Evolutionary conservation across 306 rosid genomes (phyloP).

Genomic region (Gleditsia sinensis): DNA sequence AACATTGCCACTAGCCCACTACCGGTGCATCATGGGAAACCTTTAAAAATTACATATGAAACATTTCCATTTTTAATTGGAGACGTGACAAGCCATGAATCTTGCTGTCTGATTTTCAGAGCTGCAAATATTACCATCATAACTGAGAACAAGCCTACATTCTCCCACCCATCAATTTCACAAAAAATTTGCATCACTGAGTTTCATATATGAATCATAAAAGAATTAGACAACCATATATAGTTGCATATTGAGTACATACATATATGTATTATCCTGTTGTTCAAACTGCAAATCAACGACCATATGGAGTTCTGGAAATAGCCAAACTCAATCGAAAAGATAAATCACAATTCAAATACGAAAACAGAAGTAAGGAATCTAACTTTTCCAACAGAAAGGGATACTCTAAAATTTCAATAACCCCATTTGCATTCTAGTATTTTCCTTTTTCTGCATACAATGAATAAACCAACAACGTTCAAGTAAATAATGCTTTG

Average conservation of each 20-base stretch:
- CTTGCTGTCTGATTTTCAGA: neutral
- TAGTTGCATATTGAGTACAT: neutral
- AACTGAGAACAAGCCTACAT: neutral
- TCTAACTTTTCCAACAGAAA: neutral
- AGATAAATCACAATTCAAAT: neutral
- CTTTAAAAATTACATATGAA: neutral
- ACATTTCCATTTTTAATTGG: neutral
- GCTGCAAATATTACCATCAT: slow-evolving; percentile 1
- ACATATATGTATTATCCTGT: neutral
- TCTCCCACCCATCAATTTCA: neutral
- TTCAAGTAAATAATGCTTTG: neutral
- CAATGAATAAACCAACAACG: slow-evolving; percentile 10
- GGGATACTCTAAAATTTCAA: neutral
- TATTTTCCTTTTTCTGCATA: neutral
- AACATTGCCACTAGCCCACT: too few relatives aligned
- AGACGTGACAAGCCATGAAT: neutral
- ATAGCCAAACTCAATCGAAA: neutral
- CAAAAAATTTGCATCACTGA: neutral
- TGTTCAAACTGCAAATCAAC: neutral
- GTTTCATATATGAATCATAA: neutral
- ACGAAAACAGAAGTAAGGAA: neutral
- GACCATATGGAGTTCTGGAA: neutral
- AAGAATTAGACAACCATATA: neutral
- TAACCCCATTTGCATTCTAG: slow-evolving; percentile 9
- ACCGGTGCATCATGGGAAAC: neutral